Conservation (phyloP, 164 flowering plant genomes). For the Sextonia rubra region DNA sequence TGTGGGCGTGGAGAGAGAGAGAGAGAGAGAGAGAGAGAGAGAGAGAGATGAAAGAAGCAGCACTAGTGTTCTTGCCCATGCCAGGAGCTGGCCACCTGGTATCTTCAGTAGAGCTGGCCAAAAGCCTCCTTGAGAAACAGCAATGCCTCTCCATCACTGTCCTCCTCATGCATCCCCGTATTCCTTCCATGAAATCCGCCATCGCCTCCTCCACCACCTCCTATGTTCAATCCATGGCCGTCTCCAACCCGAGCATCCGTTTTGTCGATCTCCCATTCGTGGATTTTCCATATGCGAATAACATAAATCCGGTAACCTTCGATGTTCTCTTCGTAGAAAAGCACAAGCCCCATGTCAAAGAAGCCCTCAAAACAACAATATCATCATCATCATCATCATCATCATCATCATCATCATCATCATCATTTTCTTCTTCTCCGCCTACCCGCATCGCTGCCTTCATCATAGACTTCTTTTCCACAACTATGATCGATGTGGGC, state of each 20-base stretch:
- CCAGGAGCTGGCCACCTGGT: conserved; percentile 5
- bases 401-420: background rate
- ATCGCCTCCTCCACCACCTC: background rate
- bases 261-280: conserved; percentile 5
- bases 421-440: background rate
- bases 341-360: background rate
- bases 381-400: too few species aligned
- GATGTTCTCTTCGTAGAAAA: background rate
- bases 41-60: background rate
- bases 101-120: conserved; percentile 8
- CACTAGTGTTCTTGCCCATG: background rate
- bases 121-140: background rate
- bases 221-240: background rate
- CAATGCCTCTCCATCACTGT: conserved; percentile 9
- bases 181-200: background rate
- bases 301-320: background rate
- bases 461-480: conserved; percentile 9
- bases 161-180: conserved; percentile 2
- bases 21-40: background rate
- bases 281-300: background rate
- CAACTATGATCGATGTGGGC: conserved; percentile 5
- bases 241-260: conserved; percentile 1
- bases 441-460: background rate
- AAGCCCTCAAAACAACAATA: background rate
- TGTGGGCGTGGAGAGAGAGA: background rate